Evolutionary conservation across 2,329 filamentous ascomycete species (phyloP), one percentile per base, ranked within the genome.

Genomic region (Nigrospora sphaerica): DNA sequence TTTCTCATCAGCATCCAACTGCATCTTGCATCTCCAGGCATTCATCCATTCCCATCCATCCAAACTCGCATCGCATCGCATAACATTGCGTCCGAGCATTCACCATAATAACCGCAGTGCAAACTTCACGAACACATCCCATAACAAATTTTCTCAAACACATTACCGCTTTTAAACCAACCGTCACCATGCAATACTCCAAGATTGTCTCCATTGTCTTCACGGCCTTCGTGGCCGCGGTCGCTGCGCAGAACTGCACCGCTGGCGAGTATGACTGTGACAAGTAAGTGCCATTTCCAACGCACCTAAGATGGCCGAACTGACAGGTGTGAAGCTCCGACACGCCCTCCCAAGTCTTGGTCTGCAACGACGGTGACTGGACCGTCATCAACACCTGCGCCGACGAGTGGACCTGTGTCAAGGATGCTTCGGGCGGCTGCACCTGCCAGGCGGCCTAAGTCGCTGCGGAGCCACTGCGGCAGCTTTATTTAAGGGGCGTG

Each of bases 181-280:
- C 34, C 4, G 11, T 7, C 34, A 44, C 23, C 19, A 53, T 53
- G 52, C 48, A 44, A 33, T 49, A 62, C 42, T 23, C 63, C 45
- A 50, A 63, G 16, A 52, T 58, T 19, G 49, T 64, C 40, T 43
- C 59, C 17, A 52, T 58, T 18, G 49, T 64, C 40, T 43, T 59
- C n/a, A 37, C 46, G 12, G 33, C 48, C 35, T 40, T 51, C n/a
- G 41, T 45, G 14, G 19, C 42, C 34, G 12, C 38, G n/a, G 37
- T 32, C 2, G 35, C 36, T 10, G 39, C 39, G 5, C 44, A 46
- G 28, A 31, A 35, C 16, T 49, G 47, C 17, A 23, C 17, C 9
- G 18, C 44, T 9, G 47, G 47, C 12, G 40, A 31, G 16, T 49
- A 46, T 19, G 34, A 42, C 4, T 49, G 47, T n/a, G 12, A 32